These are phyloP conservation scores for Juglanconis sp. DNA, from an alignment of 2,329 filamentous ascomycete genomes.

Conservation along the genomic window DNA sequence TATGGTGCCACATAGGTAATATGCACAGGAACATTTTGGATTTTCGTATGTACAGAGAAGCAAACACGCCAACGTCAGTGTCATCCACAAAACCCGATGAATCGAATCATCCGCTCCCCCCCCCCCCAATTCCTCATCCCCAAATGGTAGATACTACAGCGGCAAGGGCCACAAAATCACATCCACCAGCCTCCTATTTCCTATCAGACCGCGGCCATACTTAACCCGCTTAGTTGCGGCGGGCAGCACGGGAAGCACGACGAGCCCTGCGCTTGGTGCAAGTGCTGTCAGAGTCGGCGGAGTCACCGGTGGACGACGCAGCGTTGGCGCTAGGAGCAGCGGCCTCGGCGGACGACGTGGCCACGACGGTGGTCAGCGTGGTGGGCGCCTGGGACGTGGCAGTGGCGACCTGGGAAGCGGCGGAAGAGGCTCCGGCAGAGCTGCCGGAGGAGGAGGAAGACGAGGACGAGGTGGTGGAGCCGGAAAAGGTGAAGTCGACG, in stretches of 20 bases:
- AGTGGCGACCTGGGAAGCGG: not conserved
- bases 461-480: constrained; percentile 1
- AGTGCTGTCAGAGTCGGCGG: not conserved
- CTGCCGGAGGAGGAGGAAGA: not conserved
- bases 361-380: constrained; percentile 13
- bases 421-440: not conserved
- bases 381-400: not conserved
- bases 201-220: not conserved
- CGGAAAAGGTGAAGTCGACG: constrained; percentile 42
- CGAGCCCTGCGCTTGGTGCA: constrained; percentile 10
- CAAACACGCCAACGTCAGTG: not conserved
- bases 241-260: constrained; percentile 1
- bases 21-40: not conserved
- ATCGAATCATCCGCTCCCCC: not conserved
- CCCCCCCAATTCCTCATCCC: not conserved
- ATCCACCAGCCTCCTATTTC: not conserved
- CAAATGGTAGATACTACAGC: not conserved
- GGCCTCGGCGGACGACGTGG: not conserved
- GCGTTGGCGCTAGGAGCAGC: not conserved
- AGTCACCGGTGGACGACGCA: not conserved
- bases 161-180: not conserved
- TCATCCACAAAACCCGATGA: not conserved
- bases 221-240: not conserved
- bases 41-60: constrained; percentile 2
- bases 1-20: not conserved